phyloP scores from a whole-genome alignment of 140 eudicot species.

The Oenanthe javanica region DNA sequence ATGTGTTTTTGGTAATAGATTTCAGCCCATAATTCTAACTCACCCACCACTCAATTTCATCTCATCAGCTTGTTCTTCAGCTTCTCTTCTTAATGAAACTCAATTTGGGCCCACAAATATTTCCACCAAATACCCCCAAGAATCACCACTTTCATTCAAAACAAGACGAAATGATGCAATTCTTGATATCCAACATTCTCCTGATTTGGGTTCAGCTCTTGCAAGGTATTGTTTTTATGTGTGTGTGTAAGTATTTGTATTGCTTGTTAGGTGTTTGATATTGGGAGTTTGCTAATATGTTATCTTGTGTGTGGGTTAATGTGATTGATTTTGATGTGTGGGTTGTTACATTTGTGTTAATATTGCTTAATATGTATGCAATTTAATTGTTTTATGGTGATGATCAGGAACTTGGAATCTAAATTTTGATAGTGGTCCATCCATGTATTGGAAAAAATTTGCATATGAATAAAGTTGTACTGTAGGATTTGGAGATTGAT shows the following conservation, averaged over 20 bases:
- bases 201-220: conserved; percentile 57
- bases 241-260: not conserved
- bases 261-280: not conserved
- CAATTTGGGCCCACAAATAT: conserved; percentile 4
- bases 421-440: not conserved
- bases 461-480: not conserved
- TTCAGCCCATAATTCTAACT: conserved; percentile 23
- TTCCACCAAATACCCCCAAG: conserved; percentile 15
- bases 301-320: not conserved
- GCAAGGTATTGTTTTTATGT: conserved; percentile 29
- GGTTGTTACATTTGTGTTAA: not conserved
- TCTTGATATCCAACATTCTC: conserved; percentile 51
- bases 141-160: conserved; percentile 23
- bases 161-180: conserved; percentile 50
- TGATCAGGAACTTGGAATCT: not conserved
- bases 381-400: not conserved
- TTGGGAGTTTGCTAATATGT: not conserved
- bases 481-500: not conserved
- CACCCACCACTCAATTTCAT: conserved; percentile 21
- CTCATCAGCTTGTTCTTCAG: conserved; percentile 14
- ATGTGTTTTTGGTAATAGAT: conserved; percentile 20
- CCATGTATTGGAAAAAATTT: too few species aligned
- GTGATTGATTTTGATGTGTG: not conserved
- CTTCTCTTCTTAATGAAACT: conserved; percentile 4
- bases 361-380: not conserved